These are phyloP conservation scores for Aspergillus sp. DNA, from an alignment of 2,329 filamentous ascomycete species.

Conservation along the genomic window DNA sequence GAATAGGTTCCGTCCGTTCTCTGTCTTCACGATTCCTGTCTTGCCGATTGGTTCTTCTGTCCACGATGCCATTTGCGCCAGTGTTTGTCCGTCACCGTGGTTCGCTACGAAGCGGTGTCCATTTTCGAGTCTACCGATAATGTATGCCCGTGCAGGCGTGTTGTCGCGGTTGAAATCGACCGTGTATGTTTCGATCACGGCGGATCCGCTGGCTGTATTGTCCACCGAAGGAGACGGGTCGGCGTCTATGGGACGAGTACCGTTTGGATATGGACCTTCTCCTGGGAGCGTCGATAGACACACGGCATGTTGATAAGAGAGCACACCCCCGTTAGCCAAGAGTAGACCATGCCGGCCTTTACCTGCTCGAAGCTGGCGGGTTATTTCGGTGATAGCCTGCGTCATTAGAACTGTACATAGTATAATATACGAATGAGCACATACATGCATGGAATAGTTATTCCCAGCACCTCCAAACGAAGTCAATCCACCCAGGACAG, in stretches of 20 bases:
- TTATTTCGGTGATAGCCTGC: constrained; percentile 50
- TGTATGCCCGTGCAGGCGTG: constrained; percentile 41
- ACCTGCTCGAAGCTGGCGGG: constrained; percentile 45
- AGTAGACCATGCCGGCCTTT: constrained; percentile 49
- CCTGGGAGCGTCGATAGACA: constrained; percentile 47
- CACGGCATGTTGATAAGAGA: constrained; percentile 60
- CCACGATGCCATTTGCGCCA: background rate
- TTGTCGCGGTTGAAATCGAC: constrained; percentile 51
- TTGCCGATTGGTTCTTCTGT: constrained; percentile 1
- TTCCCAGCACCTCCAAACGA: constrained; percentile 65
- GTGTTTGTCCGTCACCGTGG: background rate
- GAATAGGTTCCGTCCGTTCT: background rate
- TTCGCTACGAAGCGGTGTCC: constrained; percentile 52
- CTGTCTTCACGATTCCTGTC: background rate
- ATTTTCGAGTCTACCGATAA: constrained; percentile 47
- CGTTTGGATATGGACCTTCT: constrained; percentile 14
- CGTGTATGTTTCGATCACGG: constrained; percentile 55
- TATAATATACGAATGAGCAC: background rate
- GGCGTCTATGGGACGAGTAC: constrained; percentile 33
- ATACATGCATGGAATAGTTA: constrained; percentile 63
- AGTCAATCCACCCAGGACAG: constrained; percentile 58
- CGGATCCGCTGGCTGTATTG: constrained; percentile 45
- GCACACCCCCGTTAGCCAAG: constrained; percentile 58
- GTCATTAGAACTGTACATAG: background rate
- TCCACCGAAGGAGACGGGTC: constrained; percentile 35